Evolutionary conservation across 1,284 basidiomycete species (phyloP).

Genomic region (Veloboletus limbatus): DNA sequence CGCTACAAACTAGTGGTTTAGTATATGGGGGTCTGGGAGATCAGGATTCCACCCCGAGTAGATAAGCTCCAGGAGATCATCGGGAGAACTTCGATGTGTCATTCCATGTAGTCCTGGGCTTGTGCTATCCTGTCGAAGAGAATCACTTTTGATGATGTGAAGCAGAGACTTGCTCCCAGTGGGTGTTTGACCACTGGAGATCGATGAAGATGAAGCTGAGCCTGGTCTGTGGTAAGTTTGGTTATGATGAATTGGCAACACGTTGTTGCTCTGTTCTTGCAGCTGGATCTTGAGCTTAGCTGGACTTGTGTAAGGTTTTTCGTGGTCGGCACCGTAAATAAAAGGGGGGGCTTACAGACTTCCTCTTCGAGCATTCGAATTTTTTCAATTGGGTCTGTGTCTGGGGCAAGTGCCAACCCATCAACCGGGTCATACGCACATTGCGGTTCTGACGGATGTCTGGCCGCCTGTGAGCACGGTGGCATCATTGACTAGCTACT

Average conservation of each 20-base stretch:
- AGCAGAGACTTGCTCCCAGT: conserved; percentile 6
- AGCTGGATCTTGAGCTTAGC: conserved; percentile 63
- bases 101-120: conserved; percentile 48
- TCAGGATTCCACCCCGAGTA: conserved; percentile 80
- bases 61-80: conserved; percentile 60
- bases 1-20: conserved; percentile 67
- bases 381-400: conserved; percentile 70
- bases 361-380: conserved; percentile 75
- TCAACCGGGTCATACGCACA: conserved; percentile 83
- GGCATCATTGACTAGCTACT: conserved; percentile 1
- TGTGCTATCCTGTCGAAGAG: conserved; percentile 43
- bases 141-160: conserved; percentile 8
- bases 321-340: conserved; percentile 1
- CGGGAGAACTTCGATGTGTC: conserved; percentile 38
- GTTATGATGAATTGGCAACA: conserved; percentile 8
- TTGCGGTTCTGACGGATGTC: conserved; percentile 76
- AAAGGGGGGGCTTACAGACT: conserved; percentile 49
- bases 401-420: conserved; percentile 68
- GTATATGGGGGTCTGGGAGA: conserved; percentile 65
- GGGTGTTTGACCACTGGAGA: conserved; percentile 17
- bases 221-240: conserved; percentile 17
- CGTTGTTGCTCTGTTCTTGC: conserved; percentile 45
- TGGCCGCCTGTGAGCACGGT: conserved; percentile 31
- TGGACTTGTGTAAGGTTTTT: conserved; percentile 32
- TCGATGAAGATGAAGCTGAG: conserved; percentile 27